Evolutionary conservation across 345 rosid species (phyloP).

Genomic region (Populus alba): DNA sequence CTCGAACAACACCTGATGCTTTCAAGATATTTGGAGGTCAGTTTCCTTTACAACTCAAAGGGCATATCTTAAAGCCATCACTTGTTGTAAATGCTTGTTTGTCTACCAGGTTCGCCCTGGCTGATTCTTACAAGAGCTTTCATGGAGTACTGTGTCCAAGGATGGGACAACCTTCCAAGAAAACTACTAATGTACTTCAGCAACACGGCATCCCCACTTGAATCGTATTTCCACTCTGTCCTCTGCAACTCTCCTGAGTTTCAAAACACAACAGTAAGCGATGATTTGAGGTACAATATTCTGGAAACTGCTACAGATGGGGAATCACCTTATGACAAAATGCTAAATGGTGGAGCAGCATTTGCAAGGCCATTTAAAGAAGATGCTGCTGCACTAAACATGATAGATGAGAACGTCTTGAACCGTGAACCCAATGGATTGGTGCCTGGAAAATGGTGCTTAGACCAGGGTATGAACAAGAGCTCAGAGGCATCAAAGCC

Average conservation of each 20-base stretch:
- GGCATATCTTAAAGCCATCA: neutral
- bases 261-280: conserved; percentile 25
- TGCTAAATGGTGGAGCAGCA: conserved; percentile 22
- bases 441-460: conserved; percentile 33
- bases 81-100: neutral
- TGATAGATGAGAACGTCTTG: conserved; percentile 21
- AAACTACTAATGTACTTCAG: conserved; percentile 37
- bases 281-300: conserved; percentile 20
- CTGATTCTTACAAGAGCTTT: conserved; percentile 31
- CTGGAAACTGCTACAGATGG: neutral
- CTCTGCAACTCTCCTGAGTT: conserved; percentile 41
- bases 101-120: conserved; percentile 36
- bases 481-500: neutral
- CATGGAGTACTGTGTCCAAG: conserved; percentile 34
- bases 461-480: neutral
- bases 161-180: conserved; percentile 41
- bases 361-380: conserved; percentile 32
- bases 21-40: conserved; percentile 34
- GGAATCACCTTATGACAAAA: conserved; percentile 9
- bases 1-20: conserved; percentile 29
- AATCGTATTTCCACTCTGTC: conserved; percentile 40
- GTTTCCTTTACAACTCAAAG: neutral
- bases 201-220: conserved; percentile 27
- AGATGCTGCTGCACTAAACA: conserved; percentile 8
- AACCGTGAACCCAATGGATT: conserved; percentile 15